Base-by-base conservation (phyloP, 768 basidiomycete species). In the Rubroboletus satanas region DNA sequence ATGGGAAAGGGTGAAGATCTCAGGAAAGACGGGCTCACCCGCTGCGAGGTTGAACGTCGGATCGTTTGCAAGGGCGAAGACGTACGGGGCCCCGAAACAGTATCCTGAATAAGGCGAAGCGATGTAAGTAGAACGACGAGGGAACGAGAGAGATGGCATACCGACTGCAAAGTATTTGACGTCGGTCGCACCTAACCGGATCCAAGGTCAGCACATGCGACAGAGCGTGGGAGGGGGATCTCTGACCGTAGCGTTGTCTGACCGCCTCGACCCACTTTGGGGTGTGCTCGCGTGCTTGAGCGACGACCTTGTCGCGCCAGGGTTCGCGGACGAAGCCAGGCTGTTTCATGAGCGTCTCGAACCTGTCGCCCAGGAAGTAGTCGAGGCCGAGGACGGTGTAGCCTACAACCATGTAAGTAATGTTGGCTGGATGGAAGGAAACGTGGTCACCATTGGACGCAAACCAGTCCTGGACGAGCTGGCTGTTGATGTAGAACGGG, bases 401-500 rank as follows among this genome's bases (percentile, higher is more conserved):
- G 1, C 84, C 84, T 85, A 14, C 38, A 11, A 12, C 7, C 21
- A 17, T 12, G 42, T 54, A 4, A 43, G 17, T 28, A 33, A 17
- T 15, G 32, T 14, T 2, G 29, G 3, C 2, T 14, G 14, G 8
- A 36, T 6, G 18, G 10, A 23, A n/a, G 4, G 28, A 11, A 35
- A 23, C 12, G 49, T 7, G 23, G 10, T 2, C 51, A 86, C 85
- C 85, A 18, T 80, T 73, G 7, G 78, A 71, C 1, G 86, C 84
- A 56, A 80, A 84, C 60, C 79, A 87, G 63, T 88, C 84, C 62
- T 85, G 83, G 6, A 87, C 52, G 21, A 85, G 71, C 66, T 83
- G 73, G 45, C 76, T 78, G 65, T 86, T 87, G 56, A 79, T 48
- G 61, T 73, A 83, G 54, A 84, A 77, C 2, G 85, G 79, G 1